Evolutionary conservation across 169 alveolate species (phyloP).

Genomic region (Eimeria necatrix): DNA sequence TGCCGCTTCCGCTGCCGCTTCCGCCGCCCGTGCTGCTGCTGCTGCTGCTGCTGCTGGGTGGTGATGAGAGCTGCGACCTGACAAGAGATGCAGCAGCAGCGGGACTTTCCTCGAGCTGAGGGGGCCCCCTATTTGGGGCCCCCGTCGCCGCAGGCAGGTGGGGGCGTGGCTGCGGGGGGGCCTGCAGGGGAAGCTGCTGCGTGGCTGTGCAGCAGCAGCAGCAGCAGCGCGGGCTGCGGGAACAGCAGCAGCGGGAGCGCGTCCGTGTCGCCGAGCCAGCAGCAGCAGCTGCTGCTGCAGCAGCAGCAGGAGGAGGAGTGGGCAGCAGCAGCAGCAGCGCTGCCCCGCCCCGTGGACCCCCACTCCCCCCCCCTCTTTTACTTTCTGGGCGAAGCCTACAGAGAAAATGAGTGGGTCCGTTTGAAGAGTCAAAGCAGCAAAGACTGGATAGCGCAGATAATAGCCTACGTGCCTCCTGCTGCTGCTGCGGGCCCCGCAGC

Average conservation of each 20-base stretch:
- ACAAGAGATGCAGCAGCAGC: not conserved
- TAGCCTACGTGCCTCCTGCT: constrained; percentile 65
- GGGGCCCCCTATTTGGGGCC: too few relatives aligned
- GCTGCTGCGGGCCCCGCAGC: constrained; percentile 22
- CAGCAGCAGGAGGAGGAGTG: not conserved
- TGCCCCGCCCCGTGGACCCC: not conserved
- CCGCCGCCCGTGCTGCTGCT: not conserved
- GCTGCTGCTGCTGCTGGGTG: constrained; percentile 6
- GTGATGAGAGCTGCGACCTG: not conserved
- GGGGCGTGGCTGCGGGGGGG: not conserved
- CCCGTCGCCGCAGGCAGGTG: not conserved
- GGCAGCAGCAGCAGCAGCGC: not conserved
- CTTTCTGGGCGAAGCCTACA: constrained; percentile 58
- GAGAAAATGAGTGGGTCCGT: constrained; percentile 73
- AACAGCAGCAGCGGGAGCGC: not conserved
- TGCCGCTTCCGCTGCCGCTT: constrained; percentile 4
- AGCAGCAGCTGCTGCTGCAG: constrained; percentile 5
- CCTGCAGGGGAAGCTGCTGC: not conserved
- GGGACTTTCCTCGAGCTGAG: not conserved
- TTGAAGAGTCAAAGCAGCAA: constrained; percentile 65
- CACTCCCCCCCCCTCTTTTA: constrained; percentile 18
- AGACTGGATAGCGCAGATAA: constrained; percentile 80
- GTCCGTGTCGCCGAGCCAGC: not conserved
- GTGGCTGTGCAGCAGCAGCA: not conserved
- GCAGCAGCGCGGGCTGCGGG: not conserved